Evolutionary conservation across 768 basidiomycete genomes (phyloP), one percentile per base, ranked within the genome.

Genomic region (Phaeotremella fagi): DNA sequence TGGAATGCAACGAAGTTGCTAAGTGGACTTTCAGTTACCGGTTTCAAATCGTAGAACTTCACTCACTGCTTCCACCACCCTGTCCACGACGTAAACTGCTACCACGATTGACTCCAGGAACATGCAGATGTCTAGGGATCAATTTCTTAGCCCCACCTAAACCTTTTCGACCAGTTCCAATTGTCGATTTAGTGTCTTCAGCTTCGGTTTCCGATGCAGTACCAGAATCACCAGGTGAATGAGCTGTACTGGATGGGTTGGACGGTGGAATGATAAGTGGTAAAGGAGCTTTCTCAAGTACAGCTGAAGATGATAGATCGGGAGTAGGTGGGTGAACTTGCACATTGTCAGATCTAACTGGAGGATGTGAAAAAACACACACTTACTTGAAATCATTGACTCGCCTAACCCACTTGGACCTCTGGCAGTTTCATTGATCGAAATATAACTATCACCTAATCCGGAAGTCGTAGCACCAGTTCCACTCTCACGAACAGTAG

Each of bases 401-500:
- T 48, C 46, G 3, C 46, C 48, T 18, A 50, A 24, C 12, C 48
- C 48, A 11, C 9, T 9, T 6, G 31, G 14, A 6, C 50, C 44
- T 28, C 45, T 48, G 12, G 45, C 52, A n/a, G 51, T 52, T 1
- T 57, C 52, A 11, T 42, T 33, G 0, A 73, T 54, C 43, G 65
- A 55, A 3, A 73, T 48, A 48, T 67, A 74, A 46, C 70, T 70
- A 12, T 66, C 72, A 7, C 65, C 68, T 29, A 72, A 41, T 37
- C 56, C 63, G n/a, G n/a, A n/a, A n/a, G n/a, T n/a, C n/a, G n/a
- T n/a, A n/a, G n/a, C n/a, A n/a, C n/a, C n/a, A 16, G 47, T 52
- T 49, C 54, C n/a, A 20, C n/a, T 6, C 20, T 22, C 4, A 6
- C 22, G 3, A 28, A 38, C 18, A 27, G 15, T 27, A 33, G 27